A percentile compares a stretch with the other conserved stretches of the same genome.
Conservation (phyloP, 2,329 filamentous ascomycete genomes). For the Cytospora mali region DNA sequence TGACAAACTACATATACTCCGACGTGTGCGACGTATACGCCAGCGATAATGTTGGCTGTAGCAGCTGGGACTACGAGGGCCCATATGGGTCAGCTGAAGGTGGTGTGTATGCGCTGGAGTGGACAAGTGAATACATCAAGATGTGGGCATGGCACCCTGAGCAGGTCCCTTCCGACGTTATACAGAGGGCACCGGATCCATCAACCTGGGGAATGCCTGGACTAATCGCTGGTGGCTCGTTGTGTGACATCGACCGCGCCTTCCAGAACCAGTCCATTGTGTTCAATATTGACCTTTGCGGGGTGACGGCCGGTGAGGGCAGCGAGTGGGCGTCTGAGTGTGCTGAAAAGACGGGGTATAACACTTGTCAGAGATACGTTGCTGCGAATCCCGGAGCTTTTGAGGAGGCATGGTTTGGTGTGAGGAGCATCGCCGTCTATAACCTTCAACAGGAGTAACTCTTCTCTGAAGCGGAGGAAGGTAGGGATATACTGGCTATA, state of each 20-base stretch:
- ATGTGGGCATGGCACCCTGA: constrained; percentile 17
- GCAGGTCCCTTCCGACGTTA: constrained; percentile 1
- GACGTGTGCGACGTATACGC: constrained; percentile 12
- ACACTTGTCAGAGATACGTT: constrained; percentile 14
- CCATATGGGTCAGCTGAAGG: background rate
- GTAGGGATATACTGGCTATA: background rate
- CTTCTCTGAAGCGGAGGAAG: background rate
- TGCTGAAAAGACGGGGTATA: constrained; percentile 18
- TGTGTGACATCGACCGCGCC: constrained; percentile 65
- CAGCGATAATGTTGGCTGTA: constrained; percentile 6
- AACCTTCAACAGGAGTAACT: background rate
- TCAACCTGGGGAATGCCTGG: constrained; percentile 65
- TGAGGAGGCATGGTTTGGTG: constrained; percentile 11
- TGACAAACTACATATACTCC: constrained; percentile 10
- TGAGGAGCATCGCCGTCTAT: constrained; percentile 11
- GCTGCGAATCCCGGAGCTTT: constrained; percentile 8
- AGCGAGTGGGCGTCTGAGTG: constrained; percentile 36
- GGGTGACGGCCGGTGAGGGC: constrained; percentile 62
- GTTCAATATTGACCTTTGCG: constrained; percentile 75
- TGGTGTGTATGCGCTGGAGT: constrained; percentile 18
- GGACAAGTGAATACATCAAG: constrained; percentile 6
- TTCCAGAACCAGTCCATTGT: constrained; percentile 72
- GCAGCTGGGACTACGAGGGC: constrained; percentile 16
- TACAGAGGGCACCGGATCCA: constrained; percentile 57
- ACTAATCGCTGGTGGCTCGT: constrained; percentile 58